Evolutionary conservation across 345 rosid species (phyloP), one percentile per base, ranked within the genome.

Genomic region (Luvunga scandens): DNA sequence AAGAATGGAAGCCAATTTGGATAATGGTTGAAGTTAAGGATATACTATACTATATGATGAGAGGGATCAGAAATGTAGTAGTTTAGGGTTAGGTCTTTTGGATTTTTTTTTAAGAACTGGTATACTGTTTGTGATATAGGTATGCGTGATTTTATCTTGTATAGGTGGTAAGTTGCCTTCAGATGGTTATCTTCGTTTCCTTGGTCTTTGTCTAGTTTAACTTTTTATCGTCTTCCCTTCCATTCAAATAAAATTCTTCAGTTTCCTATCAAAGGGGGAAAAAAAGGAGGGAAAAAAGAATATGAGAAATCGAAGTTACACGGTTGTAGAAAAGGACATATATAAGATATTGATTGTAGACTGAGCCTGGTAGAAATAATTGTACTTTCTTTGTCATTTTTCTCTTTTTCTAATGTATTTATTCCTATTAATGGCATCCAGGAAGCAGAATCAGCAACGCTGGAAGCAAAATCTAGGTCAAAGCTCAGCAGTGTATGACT

Each of bases 391-490:
- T 79, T 30, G 62, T 45, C 61, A 60, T 66, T 25, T 64, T 12
- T 62, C 69, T 73, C 39, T 71, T 12, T 56, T 42, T 72, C 70
- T 57, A 78, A 68, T 61, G 18, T 62, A 71, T 76, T 81, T 25
- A 81, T 66, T 81, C 55, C 8, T 84, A 48, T 59, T 60, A 71
- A 61, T 75, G 69, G 30, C 34, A 19, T 84, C 83, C 85, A 94
- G 99, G 99, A 96, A 83, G 90, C 91, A 79, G 97, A 94, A 86
- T 86, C 91, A 77, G 95, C 99, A 77, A 92, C 93, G 42, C 87
- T 96, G 81, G 99, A 94, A 83, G 97, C 97, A 77, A 87, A 84
- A 66, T 86, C 93, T 38, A 91, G 91, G 87, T 92, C 97, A 66
- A 96, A 89, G 89, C 82, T 72, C 78, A 97, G 92, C 89, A 94